These are phyloP conservation scores for Xerocomus potaroensis DNA, from an alignment of 768 basidiomycete species.

Conservation along the genomic window DNA sequence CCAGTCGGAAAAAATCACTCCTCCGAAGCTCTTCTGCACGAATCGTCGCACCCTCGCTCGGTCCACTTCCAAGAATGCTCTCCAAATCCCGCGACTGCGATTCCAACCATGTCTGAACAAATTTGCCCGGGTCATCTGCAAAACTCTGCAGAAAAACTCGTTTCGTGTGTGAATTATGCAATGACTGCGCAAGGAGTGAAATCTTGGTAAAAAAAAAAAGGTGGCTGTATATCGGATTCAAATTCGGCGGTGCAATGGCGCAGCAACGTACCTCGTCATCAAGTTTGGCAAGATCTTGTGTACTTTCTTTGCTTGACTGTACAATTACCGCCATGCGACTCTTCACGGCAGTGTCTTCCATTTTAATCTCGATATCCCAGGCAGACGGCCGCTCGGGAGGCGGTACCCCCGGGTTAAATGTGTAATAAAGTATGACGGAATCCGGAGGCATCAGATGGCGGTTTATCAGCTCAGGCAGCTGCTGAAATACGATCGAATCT, in stretches of 20 bases:
- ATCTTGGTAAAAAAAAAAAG: slow-evolving; percentile 58
- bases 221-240: slow-evolving; percentile 16
- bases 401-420: slow-evolving; percentile 54
- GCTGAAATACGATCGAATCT: slow-evolving; percentile 70
- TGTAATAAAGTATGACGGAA: slow-evolving; percentile 78
- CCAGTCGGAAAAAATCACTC: slow-evolving; percentile 87
- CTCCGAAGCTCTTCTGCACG: slow-evolving; percentile 85
- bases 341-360: slow-evolving; percentile 76
- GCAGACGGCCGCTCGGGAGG: slow-evolving; percentile 71
- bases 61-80: slow-evolving; percentile 82
- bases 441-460: slow-evolving; percentile 73
- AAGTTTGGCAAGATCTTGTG: slow-evolving; percentile 60
- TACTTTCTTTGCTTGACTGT: slow-evolving; percentile 65
- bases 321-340: slow-evolving; percentile 70
- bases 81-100: slow-evolving; percentile 91
- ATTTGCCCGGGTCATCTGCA: slow-evolving; percentile 68
- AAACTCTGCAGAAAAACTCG: slow-evolving; percentile 83
- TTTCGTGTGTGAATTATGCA: slow-evolving; percentile 85
- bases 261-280: slow-evolving; percentile 87
- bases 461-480: slow-evolving; percentile 82
- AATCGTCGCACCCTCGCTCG: slow-evolving; percentile 71
- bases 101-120: slow-evolving; percentile 88
- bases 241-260: slow-evolving; percentile 7
- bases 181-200: slow-evolving; percentile 75
- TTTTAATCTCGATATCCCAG: slow-evolving; percentile 86